Conservation (phyloP, 106 monocot genomes). For the Dendrobium catenatum region DNA sequence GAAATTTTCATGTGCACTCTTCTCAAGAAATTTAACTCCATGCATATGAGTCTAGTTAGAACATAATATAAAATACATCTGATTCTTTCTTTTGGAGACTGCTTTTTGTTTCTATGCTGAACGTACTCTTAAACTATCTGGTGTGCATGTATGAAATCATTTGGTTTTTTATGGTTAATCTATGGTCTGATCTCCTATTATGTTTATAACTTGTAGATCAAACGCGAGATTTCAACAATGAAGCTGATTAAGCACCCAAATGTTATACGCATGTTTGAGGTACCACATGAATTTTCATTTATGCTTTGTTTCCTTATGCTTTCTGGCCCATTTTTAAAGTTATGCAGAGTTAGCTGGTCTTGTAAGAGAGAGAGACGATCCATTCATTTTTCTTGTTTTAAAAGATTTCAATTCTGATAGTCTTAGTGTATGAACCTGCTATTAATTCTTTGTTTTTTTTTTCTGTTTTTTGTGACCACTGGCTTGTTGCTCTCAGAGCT, state of each 20-base stretch:
- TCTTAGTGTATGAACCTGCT: background rate
- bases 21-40: background rate
- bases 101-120: background rate
- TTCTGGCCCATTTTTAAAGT: too few relatives aligned
- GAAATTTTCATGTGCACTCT: too few relatives aligned
- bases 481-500: too few relatives aligned
- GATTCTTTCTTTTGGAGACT: background rate
- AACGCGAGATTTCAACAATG: slow-evolving; percentile 62
- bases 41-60: background rate
- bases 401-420: slow-evolving; percentile 1
- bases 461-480: too few relatives aligned
- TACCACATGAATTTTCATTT: slow-evolving; percentile 8
- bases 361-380: too few relatives aligned
- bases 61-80: background rate
- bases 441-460: too few relatives aligned
- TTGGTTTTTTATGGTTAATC: background rate
- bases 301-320: background rate
- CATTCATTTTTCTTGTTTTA: background rate
- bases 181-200: background rate
- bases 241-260: slow-evolving; percentile 55
- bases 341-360: too few relatives aligned
- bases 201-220: slow-evolving; percentile 34
- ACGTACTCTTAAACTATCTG: background rate
- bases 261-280: slow-evolving; percentile 51
- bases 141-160: background rate